Evolutionary conservation across 148 eudicot species (phyloP), one percentile per base, ranked within the genome.

Genomic region (Rhododendron henanense): DNA sequence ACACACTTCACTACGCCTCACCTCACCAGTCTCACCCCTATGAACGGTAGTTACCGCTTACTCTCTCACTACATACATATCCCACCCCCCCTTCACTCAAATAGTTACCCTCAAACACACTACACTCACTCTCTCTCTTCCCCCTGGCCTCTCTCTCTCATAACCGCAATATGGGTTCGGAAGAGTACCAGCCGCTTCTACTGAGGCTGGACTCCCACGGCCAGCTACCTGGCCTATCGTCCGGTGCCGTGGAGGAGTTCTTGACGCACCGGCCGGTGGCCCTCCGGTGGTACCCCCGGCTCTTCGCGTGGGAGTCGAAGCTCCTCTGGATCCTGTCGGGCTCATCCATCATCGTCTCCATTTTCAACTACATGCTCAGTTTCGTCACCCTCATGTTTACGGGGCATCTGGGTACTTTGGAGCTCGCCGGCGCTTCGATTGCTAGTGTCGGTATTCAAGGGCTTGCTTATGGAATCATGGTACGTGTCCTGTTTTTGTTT

Each of bases 301-400:
- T 93, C 9, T 45, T 91, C 67, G 90, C 87, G 11, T 93, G 94
- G 94, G 95, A 93, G 88, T 91, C 93, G 0, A 89, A 90, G 85
- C 87, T 92, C 15, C 82, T 93, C 15, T 93, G 95, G 95, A 31
- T 89, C 6, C 90, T 93, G 0, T 93, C 95, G 1, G 94, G 95
- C 1, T 87, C 95, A 8, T 91, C 94, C 11, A 92, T 93, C 83
- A 84, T 90, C 2, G 93, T 91, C 28, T 92, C 92, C 0, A 67
- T 92, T 9, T 93, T 92, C 80, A 93, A 92, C 67, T 92, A 93
- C 82, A 93, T 93, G 94, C 92, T 93, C 63, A 67, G 76, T 21
- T 87, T 87, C 83, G 88, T 83, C 1, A 87, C 85, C 5, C 78
- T 74, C 1, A 86, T 65, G 51, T 79, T 88, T 67, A 84, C 88